Evolutionary conservation across 139 green algal genomes (phyloP).

Genomic region (Chlamydomonas sp.): DNA sequence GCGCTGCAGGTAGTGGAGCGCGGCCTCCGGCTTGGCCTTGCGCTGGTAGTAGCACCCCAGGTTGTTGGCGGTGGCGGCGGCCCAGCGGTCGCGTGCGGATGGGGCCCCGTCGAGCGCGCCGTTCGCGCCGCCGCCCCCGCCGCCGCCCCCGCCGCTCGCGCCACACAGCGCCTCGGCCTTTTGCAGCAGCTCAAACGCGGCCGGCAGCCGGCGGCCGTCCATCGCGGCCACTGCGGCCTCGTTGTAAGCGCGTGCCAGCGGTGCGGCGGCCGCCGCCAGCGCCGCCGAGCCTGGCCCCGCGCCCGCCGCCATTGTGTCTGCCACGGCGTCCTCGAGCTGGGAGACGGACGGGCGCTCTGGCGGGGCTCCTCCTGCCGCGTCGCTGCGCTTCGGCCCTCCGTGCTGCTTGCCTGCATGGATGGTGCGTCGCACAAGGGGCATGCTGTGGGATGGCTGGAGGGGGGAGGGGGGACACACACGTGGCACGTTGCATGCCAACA

Average conservation of each 20-base stretch:
- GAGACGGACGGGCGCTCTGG: background rate
- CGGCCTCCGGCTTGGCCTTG: background rate
- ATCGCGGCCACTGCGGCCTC: constrained; percentile 12
- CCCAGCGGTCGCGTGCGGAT: background rate
- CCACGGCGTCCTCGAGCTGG: background rate
- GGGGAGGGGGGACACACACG: background rate
- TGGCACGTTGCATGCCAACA: too few species aligned
- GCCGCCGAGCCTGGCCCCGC: background rate
- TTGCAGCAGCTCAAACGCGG: constrained; percentile 19
- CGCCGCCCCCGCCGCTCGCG: constrained; percentile 9
- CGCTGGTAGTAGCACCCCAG: constrained; percentile 23
- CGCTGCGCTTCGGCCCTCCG: background rate
- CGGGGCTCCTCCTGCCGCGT: background rate
- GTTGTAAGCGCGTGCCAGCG: constrained; percentile 23
- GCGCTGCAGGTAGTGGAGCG: constrained; percentile 17
- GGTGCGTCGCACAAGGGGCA: background rate
- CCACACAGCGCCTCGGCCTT: constrained; percentile 24
- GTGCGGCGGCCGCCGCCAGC: background rate
- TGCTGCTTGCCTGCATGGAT: background rate
- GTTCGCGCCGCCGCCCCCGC: background rate
- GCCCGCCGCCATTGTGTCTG: background rate
- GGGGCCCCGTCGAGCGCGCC: background rate
- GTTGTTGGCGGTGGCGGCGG: constrained; percentile 24
- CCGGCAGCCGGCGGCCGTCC: constrained; percentile 1
- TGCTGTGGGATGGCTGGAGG: too few species aligned